Conservation (phyloP, 2,329 filamentous ascomycete genomes). For the Didymella arachidicola region DNA sequence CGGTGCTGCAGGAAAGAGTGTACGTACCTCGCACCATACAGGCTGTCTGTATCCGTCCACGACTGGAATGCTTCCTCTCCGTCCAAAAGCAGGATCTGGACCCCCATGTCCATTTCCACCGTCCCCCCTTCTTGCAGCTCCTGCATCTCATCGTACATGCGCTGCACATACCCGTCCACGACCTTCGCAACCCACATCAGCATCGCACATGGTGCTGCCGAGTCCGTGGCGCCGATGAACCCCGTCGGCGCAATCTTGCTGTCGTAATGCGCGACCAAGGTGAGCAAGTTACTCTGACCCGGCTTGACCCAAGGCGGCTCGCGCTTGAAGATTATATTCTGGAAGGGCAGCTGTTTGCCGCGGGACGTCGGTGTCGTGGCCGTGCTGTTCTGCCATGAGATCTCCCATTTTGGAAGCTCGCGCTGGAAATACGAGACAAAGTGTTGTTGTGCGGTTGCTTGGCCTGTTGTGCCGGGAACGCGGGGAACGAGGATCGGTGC, state of each 20-base stretch:
- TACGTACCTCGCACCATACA: conserved; percentile 82
- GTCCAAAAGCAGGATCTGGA: conserved; percentile 90
- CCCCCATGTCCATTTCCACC: conserved; percentile 78
- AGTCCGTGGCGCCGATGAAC: conserved; percentile 94
- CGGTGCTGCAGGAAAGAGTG: neutral
- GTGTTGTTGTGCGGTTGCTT: conserved; percentile 75
- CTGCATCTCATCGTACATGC: conserved; percentile 80
- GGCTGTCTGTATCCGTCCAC: conserved; percentile 82
- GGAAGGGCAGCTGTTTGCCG: conserved; percentile 76
- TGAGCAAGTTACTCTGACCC: conserved; percentile 81
- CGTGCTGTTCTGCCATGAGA: conserved; percentile 91
- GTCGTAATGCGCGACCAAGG: conserved; percentile 94
- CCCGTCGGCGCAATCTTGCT: conserved; percentile 80
- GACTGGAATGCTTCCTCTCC: conserved; percentile 89
- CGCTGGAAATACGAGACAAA: conserved; percentile 82
- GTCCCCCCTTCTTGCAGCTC: conserved; percentile 59
- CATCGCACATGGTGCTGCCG: conserved; percentile 92
- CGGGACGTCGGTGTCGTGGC: conserved; percentile 79
- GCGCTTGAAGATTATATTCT: conserved; percentile 83
- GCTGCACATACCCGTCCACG: conserved; percentile 79
- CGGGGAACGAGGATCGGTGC: conserved; percentile 87
- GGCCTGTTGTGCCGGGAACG: conserved; percentile 85
- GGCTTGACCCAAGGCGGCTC: conserved; percentile 82
- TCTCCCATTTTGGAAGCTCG: conserved; percentile 77
- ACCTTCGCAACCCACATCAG: conserved; percentile 84